Percentiles rank a stretch among this genome's conserved stretches.
These are phyloP conservation scores for Parascedosporium putredinis DNA, from an alignment of 2,329 filamentous ascomycete genomes.

Conservation along the genomic window DNA sequence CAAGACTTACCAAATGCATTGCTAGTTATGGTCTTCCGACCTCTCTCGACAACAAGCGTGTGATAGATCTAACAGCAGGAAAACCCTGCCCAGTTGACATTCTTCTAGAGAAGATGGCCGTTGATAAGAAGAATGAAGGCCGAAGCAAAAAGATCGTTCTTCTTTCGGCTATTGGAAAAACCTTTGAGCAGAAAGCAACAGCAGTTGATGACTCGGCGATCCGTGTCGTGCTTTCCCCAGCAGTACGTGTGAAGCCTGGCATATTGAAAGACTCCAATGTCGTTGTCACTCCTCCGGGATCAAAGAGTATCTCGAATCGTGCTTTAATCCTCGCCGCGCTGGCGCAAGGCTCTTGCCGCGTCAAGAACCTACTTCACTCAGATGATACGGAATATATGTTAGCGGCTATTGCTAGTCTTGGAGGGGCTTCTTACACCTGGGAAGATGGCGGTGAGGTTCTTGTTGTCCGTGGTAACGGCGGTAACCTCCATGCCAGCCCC, in stretches of 20 bases:
- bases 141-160: conserved; percentile 93
- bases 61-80: conserved; percentile 71
- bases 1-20: conserved; percentile 84
- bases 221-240: conserved; percentile 69
- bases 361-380: conserved; percentile 88
- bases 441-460: conserved; percentile 89
- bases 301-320: conserved; percentile 95
- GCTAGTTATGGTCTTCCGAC: conserved; percentile 87
- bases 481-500: conserved; percentile 63
- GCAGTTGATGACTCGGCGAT: conserved; percentile 82
- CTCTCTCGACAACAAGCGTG: conserved; percentile 70
- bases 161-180: conserved; percentile 79
- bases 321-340: conserved; percentile 90
- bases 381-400: conserved; percentile 98
- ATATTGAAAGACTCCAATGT: conserved; percentile 56
- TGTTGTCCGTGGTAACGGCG: conserved; percentile 84
- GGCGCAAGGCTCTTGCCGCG: conserved; percentile 72
- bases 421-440: conserved; percentile 85
- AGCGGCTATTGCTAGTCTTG: conserved; percentile 73
- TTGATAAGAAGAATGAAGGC: conserved; percentile 98
- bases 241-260: conserved; percentile 62
- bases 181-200: conserved; percentile 77
- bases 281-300: conserved; percentile 80
- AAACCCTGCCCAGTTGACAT: conserved; percentile 82
- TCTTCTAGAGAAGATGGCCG: conserved; percentile 83